A percentile compares a stretch with the other conserved stretches of the same genome.
These are phyloP conservation scores for Cryptococcus deneoformans DNA, from an alignment of 1,284 basidiomycete species.

Conservation along the genomic window DNA sequence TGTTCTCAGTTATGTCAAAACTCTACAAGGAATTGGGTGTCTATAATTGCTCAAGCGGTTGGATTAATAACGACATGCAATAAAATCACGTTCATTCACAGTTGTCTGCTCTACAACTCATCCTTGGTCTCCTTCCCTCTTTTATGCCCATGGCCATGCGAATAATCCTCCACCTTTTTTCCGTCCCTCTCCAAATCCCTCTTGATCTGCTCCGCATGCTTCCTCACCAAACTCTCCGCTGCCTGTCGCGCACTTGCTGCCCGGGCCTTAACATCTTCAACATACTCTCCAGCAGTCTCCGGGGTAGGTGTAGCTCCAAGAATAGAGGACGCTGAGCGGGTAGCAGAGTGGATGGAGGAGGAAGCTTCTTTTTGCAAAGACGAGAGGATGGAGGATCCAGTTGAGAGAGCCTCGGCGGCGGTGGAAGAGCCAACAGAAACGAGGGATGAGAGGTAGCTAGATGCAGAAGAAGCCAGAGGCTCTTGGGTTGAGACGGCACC, in stretches of 20 bases:
- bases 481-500: conserved; percentile 19
- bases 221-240: conserved; percentile 11
- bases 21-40: too few species aligned
- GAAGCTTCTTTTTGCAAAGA: conserved; percentile 17
- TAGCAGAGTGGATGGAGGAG: conserved; percentile 14
- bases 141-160: conserved; percentile 13
- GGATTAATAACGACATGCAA: too few species aligned
- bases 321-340: conserved; percentile 12
- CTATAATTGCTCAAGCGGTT: too few species aligned
- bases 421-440: conserved; percentile 13
- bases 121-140: conserved; percentile 4
- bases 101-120: background rate
- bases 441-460: conserved; percentile 20
- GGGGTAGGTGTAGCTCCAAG: conserved; percentile 19
- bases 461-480: conserved; percentile 17
- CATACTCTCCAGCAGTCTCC: conserved; percentile 16
- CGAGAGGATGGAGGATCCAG: conserved; percentile 20
- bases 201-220: conserved; percentile 13
- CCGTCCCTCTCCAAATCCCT: conserved; percentile 12
- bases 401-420: conserved; percentile 15
- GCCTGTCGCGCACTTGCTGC: conserved; percentile 11
- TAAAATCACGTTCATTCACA: too few species aligned
- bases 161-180: conserved; percentile 5
- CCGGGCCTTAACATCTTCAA: conserved; percentile 6
- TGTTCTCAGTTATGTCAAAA: too few species aligned